A percentile compares a stretch with the other conserved stretches of the same genome.
Evolutionary conservation across 2,329 filamentous ascomycete genomes (phyloP).

Genomic region (Stemphylium vesicarium): DNA sequence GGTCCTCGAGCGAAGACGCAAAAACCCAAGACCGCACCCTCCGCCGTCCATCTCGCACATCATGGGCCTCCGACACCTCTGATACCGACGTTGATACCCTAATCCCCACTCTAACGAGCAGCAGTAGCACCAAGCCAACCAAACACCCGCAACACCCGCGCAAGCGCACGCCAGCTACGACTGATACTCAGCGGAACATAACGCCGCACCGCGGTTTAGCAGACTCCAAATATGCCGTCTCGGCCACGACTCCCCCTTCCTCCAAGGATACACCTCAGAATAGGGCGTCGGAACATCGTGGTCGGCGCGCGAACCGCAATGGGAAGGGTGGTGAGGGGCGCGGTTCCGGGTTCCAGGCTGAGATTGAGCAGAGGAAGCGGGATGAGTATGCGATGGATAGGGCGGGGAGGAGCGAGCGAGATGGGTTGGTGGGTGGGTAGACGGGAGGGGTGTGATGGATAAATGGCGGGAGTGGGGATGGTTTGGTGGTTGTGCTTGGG

Average conservation of each 20-base stretch:
- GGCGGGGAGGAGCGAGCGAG: too few species aligned
- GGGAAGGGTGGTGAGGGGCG: too few species aligned
- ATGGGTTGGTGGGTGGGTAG: too few species aligned
- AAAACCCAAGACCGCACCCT: not conserved
- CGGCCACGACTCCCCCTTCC: not conserved
- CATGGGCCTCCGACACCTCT: slow-evolving; percentile 12
- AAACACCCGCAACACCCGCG: not conserved
- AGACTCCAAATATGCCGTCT: not conserved
- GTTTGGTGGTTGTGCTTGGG: too few species aligned
- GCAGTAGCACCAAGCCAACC: not conserved
- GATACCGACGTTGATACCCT: not conserved
- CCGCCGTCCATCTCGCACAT: slow-evolving; percentile 7
- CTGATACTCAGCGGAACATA: not conserved
- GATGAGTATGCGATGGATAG: too few species aligned
- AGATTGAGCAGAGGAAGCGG: too few species aligned
- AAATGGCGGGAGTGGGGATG: too few species aligned
- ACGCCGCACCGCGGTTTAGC: not conserved
- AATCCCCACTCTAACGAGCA: not conserved
- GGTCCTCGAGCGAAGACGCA: not conserved
- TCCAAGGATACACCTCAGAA: not conserved
- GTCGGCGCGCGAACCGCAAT: too few species aligned
- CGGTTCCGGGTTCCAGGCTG: too few species aligned
- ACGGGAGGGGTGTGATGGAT: too few species aligned
- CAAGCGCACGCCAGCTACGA: not conserved
- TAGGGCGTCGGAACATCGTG: too few species aligned